These are phyloP conservation scores for Globisporangium sylvaticum DNA, from an alignment of 352 stramenopile species.

Conservation along the genomic window DNA sequence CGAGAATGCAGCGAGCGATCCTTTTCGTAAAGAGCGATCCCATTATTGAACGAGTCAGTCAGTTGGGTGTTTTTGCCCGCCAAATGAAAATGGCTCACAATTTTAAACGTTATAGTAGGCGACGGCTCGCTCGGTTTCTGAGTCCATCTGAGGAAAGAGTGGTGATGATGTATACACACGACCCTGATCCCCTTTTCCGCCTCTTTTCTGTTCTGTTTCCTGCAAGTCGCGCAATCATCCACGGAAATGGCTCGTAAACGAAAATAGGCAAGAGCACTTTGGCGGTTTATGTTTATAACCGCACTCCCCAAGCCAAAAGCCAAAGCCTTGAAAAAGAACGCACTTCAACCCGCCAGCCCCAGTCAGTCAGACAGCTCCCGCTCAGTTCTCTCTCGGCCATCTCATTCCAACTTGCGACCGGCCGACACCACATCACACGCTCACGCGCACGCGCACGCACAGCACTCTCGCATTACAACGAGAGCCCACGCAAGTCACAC, in stretches of 20 bases:
- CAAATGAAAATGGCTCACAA: neutral
- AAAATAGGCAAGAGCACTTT: conserved; percentile 5
- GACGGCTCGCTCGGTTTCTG: neutral
- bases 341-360: conserved; percentile 1
- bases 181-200: neutral
- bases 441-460: no score
- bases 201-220: conserved; percentile 1
- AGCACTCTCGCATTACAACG: no score
- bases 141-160: neutral
- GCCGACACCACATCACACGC: neutral
- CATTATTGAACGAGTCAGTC: neutral
- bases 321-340: conserved; percentile 2
- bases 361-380: neutral
- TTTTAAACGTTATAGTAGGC: neutral
- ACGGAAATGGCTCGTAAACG: conserved; percentile 7
- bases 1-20: neutral
- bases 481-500: neutral
- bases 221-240: conserved; percentile 6
- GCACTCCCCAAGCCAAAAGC: neutral
- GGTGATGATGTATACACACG: neutral
- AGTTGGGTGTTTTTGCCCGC: neutral
- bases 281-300: conserved; percentile 4
- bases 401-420: conserved; percentile 17
- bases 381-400: neutral
- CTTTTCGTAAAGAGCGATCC: neutral